Percentiles rank a stretch among this genome's conserved stretches.
phyloP scores from a whole-genome alignment of 176 grass and related monocot species.

The Oryza meyeriana region DNA sequence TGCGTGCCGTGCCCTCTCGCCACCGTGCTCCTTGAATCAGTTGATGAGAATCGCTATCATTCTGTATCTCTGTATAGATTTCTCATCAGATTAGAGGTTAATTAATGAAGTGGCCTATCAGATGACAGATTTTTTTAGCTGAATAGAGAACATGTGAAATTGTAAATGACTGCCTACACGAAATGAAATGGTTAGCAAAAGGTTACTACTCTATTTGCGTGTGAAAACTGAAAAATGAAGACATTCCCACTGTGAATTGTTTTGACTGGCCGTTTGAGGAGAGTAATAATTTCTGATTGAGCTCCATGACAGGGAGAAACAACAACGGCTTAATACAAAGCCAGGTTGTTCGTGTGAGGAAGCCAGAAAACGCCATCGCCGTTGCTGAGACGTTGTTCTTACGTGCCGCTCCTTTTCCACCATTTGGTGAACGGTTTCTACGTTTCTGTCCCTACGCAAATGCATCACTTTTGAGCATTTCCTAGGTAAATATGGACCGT shows the following conservation, averaged over 20 bases:
- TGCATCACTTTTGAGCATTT: neutral
- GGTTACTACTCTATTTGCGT: neutral
- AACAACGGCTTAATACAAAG: neutral
- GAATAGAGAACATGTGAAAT: neutral
- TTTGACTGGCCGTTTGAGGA: too few species aligned
- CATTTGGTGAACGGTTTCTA: neutral
- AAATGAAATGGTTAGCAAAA: slow-evolving; percentile 1
- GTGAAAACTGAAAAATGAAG: neutral
- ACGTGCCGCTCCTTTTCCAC: neutral
- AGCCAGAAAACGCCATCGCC: neutral
- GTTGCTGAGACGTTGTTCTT: neutral
- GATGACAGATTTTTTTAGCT: neutral
- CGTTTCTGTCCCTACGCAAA: neutral
- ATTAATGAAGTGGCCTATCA: neutral
- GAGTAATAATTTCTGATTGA: neutral
- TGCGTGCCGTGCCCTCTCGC: neutral
- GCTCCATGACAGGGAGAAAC: neutral
- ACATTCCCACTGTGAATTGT: neutral
- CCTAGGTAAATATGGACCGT: neutral
- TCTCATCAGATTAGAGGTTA: neutral
- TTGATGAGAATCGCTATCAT: neutral
- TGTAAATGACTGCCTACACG: neutral
- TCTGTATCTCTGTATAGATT: too few species aligned
- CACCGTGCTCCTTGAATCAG: neutral
- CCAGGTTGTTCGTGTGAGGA: neutral